Base-by-base conservation (phyloP, 805 yeast genomes). In the Hanseniaspora meyeri region DNA sequence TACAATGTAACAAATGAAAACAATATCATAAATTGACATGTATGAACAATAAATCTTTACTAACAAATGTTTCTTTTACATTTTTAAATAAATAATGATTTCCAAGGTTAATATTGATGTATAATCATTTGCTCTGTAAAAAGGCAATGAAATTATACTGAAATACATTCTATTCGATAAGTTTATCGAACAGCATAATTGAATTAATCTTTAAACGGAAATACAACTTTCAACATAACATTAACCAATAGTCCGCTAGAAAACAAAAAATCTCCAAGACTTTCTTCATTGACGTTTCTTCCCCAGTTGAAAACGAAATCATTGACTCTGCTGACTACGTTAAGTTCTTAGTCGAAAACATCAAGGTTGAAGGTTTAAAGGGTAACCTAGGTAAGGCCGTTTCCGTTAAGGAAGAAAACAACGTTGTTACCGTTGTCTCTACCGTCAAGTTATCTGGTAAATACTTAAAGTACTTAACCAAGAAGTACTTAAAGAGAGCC, bases 401-500 rank as follows among this genome's bases (percentile, higher is more conserved):
- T 81, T 79, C 90, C 63, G 88, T 91, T 65, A 77, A 88, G 70
- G 93, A 88, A 72, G 95, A 90, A 72, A 78, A 82, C 81, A 83
- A 85, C 79, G 82, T 87, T 73, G 83, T 87, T 73, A 88, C 93
- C 72, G 87, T 89, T 73, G 82, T 79, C 65, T 79, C 97, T 66
- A 82, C 85, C 77, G 77, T 95, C 77, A 85, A 88, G 80, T 91
- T 93, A 93, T 90, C 97, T 67, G 99, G 98, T 80, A 91, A 95
- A 81, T 93, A 93, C 95, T 85, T 91, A 76, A 93, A 95, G 83
- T 93, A 93, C 95, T 81, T 93, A 75, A 87, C 97, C 72, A 95
- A 93, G 89, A 91, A 95, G 83, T 93, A 87, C 93, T 87, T 93
- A 79, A 95, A 91, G 95, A 93, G 93, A 87, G 88, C 90, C 91